A percentile compares a stretch with the other conserved stretches of the same genome.
phyloP scores from a whole-genome alignment of 768 basidiomycete genomes.

The Glaciozyma martinii region DNA sequence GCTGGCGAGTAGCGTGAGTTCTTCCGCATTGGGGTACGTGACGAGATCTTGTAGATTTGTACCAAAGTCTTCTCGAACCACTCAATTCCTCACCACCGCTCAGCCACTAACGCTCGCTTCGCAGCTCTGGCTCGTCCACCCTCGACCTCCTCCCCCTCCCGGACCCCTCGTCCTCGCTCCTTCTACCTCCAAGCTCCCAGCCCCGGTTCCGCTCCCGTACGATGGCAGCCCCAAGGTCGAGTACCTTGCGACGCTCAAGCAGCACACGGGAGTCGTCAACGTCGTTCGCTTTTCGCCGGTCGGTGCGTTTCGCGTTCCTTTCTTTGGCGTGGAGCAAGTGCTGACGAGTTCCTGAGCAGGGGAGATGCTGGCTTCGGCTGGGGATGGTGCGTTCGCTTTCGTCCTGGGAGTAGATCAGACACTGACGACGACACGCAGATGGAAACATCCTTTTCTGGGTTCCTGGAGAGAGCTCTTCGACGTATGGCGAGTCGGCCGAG shows the following conservation, averaged over 20 bases:
- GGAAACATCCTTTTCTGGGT: slow-evolving; percentile 98
- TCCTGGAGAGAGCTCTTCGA: slow-evolving; percentile 60
- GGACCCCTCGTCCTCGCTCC: slow-evolving; percentile 39
- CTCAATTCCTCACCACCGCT: not conserved
- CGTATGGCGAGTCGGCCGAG: slow-evolving; percentile 73
- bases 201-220: slow-evolving; percentile 30
- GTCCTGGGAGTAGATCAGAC: not conserved
- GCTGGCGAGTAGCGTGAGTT: too few relatives aligned
- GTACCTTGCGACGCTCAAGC: slow-evolving; percentile 84
- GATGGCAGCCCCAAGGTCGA: slow-evolving; percentile 69
- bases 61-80: not conserved
- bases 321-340: not conserved
- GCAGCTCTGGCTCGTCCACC: slow-evolving; percentile 35
- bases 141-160: slow-evolving; percentile 19
- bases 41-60: too few relatives aligned
- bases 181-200: slow-evolving; percentile 7
- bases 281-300: slow-evolving; percentile 93
- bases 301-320: slow-evolving; percentile 49
- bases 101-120: not conserved
- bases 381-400: slow-evolving; percentile 63
- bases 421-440: slow-evolving; percentile 48
- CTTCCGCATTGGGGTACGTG: too few relatives aligned
- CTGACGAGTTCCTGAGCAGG: slow-evolving; percentile 45
- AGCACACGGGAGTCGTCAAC: slow-evolving; percentile 91
- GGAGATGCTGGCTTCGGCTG: slow-evolving; percentile 87